phyloP scores from a whole-genome alignment of 495 filamentous ascomycete species.

The Penicillium soppii region DNA sequence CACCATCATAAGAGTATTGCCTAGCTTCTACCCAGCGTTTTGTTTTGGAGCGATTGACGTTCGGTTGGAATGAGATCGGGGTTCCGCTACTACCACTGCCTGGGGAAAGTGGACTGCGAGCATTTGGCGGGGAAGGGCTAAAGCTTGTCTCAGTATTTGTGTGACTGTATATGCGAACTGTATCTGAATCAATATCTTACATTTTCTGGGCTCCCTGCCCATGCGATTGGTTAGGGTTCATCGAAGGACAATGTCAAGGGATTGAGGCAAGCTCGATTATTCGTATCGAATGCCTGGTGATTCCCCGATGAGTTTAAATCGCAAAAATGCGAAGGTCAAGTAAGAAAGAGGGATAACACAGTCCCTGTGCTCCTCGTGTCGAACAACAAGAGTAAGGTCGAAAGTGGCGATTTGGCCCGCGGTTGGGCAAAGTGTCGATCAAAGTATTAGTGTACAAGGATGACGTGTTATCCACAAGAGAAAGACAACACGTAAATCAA shows the following conservation, averaged over 20 bases:
- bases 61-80: constrained; percentile 66
- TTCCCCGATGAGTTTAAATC: neutral
- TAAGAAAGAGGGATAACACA: neutral
- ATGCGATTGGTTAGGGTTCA: constrained; percentile 24
- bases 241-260: constrained; percentile 8
- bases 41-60: constrained; percentile 88
- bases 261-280: constrained; percentile 7
- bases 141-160: constrained; percentile 17
- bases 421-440: constrained; percentile 22
- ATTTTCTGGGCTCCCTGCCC: constrained; percentile 24
- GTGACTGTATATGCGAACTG: constrained; percentile 2
- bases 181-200: constrained; percentile 16
- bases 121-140: constrained; percentile 21
- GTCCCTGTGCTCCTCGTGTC: neutral
- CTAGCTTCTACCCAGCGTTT: constrained; percentile 95
- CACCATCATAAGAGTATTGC: constrained; percentile 82
- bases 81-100: constrained; percentile 25
- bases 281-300: constrained; percentile 20
- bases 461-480: constrained; percentile 21
- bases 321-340: neutral
- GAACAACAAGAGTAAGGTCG: constrained; percentile 1
- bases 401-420: constrained; percentile 16
- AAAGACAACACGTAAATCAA: neutral
- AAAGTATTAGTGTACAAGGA: constrained; percentile 15
- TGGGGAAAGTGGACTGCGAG: constrained; percentile 34